phyloP scores from a whole-genome alignment of 2,329 filamentous ascomycete genomes.

The Cytospora schulzeri region DNA sequence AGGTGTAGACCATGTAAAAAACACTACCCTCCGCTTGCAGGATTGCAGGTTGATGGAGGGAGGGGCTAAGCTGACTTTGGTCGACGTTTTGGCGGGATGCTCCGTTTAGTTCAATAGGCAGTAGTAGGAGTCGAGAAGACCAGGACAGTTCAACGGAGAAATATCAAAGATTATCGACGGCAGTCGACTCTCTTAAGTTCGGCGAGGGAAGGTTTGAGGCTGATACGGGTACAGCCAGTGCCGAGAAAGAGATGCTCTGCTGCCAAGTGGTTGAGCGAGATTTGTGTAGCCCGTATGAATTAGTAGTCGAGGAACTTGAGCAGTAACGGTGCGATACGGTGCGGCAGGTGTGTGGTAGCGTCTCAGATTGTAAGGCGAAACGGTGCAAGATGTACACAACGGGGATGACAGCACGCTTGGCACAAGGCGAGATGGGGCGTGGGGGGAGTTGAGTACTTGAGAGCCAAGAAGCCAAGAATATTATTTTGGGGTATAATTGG shows the following conservation, averaged over 20 bases:
- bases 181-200: conserved; percentile 12
- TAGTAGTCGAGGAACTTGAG: conserved; percentile 1
- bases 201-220: conserved; percentile 6
- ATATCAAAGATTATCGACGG: neutral
- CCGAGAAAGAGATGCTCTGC: conserved; percentile 22
- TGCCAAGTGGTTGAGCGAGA: conserved; percentile 25
- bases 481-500: conserved; percentile 6
- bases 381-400: neutral
- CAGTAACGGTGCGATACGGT: conserved; percentile 12
- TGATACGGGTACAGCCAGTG: conserved; percentile 15
- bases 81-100: conserved; percentile 3
- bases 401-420: conserved; percentile 1
- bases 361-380: conserved; percentile 11
- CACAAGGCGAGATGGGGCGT: conserved; percentile 6
- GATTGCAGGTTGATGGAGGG: neutral
- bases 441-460: conserved; percentile 15
- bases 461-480: conserved; percentile 17
- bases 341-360: conserved; percentile 4
- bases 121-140: neutral
- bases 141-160: neutral
- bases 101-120: neutral
- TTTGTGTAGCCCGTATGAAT: conserved; percentile 17
- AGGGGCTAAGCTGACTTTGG: conserved; percentile 11
- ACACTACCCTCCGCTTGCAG: conserved; percentile 20
- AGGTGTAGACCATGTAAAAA: conserved; percentile 8